Percentiles rank a stretch among this genome's conserved stretches.
Evolutionary conservation across 768 basidiomycete species (phyloP).

Genomic region (Rhodotorula sphaerocarpa): DNA sequence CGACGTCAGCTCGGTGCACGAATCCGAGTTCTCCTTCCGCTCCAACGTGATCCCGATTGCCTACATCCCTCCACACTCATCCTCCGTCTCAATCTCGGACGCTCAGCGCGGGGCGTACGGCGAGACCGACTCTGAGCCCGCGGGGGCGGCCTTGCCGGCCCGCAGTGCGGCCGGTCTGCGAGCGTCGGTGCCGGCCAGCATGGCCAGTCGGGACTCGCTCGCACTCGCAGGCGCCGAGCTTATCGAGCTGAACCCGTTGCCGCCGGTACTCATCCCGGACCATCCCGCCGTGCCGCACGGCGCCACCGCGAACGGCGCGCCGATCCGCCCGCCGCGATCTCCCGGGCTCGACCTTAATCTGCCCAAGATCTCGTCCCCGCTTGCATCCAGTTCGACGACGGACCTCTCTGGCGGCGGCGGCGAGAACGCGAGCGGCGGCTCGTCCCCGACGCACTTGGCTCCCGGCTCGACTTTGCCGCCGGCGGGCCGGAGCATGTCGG

Average conservation of each 20-base stretch:
- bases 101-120: conserved; percentile 19
- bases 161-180: background rate
- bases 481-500: conserved; percentile 15
- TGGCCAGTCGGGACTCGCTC: conserved; percentile 31
- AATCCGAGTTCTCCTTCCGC: conserved; percentile 39
- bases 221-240: conserved; percentile 27
- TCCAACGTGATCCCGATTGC: conserved; percentile 41
- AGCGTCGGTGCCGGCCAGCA: conserved; percentile 27
- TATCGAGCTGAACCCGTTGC: conserved; percentile 29
- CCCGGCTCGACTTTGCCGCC: background rate
- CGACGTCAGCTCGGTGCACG: conserved; percentile 26
- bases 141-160: background rate
- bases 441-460: conserved; percentile 1
- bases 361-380: conserved; percentile 8
- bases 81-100: conserved; percentile 33
- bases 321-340: conserved; percentile 38
- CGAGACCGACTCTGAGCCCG: background rate
- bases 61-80: conserved; percentile 40
- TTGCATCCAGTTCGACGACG: background rate
- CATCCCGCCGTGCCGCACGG: conserved; percentile 22
- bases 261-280: conserved; percentile 27
- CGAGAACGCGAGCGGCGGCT: background rate
- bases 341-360: conserved; percentile 39
- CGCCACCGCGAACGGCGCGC: conserved; percentile 26
- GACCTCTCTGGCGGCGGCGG: background rate